Conservation (phyloP, 2,329 filamentous ascomycete genomes). For the Fusarium multiceps region DNA sequence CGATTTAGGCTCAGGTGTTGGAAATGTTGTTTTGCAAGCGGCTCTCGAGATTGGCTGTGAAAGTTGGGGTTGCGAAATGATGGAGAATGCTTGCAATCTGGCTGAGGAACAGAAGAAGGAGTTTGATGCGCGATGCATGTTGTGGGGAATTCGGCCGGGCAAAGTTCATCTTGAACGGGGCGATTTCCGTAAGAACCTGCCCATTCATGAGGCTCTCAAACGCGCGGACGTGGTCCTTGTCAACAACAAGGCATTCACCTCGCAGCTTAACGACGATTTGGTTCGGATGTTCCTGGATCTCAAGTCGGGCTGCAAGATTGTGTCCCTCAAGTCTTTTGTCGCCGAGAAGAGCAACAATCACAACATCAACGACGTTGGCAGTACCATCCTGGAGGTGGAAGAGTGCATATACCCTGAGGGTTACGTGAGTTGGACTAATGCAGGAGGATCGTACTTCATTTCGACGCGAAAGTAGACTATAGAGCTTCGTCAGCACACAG, state of each 20-base stretch:
- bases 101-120: conserved; percentile 84
- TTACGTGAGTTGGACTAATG: conserved; percentile 93
- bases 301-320: conserved; percentile 88
- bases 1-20: conserved; percentile 94
- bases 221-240: conserved; percentile 95
- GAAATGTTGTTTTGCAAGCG: conserved; percentile 94
- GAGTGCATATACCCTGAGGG: conserved; percentile 69
- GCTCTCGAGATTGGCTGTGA: conserved; percentile 94
- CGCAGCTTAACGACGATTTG: conserved; percentile 84
- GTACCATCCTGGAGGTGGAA: conserved; percentile 83
- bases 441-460: conserved; percentile 87
- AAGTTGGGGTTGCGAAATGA: conserved; percentile 96
- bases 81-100: conserved; percentile 87
- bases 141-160: conserved; percentile 89
- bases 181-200: conserved; percentile 81
- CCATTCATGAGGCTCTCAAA: conserved; percentile 78
- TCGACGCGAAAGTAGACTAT: conserved; percentile 75
- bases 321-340: conserved; percentile 93
- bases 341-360: conserved; percentile 80
- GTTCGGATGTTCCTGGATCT: conserved; percentile 92
- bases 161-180: conserved; percentile 82
- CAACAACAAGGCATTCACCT: conserved; percentile 97
- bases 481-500: conserved; percentile 48
- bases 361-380: conserved; percentile 82
- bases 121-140: conserved; percentile 83